Conservation (phyloP, 1,139 yeast species). For the Saccharomyces hybrid region DNA sequence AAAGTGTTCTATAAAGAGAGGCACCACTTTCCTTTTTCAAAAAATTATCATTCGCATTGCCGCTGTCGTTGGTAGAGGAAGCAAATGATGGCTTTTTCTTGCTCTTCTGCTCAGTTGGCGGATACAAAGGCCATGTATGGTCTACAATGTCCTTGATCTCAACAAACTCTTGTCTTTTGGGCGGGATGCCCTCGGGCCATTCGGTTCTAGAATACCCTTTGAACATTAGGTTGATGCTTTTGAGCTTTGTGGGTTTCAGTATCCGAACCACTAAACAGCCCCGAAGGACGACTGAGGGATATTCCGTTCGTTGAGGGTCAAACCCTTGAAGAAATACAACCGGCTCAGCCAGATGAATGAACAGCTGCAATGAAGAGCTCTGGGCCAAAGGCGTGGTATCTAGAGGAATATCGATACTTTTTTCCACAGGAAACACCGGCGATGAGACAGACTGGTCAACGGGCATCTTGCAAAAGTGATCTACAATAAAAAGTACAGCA, state of each 20-base stretch:
- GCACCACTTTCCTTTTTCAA: constrained; percentile 25
- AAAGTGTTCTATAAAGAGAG: constrained; percentile 21
- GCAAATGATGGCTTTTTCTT: background rate
- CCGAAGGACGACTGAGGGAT: constrained; percentile 76
- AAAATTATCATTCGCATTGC: constrained; percentile 7
- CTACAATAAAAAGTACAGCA: background rate
- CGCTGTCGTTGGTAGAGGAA: too few relatives aligned
- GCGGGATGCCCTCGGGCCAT: constrained; percentile 99
- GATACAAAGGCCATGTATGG: constrained; percentile 91
- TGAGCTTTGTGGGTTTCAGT: constrained; percentile 67
- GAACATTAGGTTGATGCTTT: constrained; percentile 56
- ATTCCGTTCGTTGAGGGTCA: constrained; percentile 53
- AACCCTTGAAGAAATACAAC: constrained; percentile 78
- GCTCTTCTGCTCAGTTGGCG: constrained; percentile 17
- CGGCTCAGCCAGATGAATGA: constrained; percentile 58
- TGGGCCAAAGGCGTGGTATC: constrained; percentile 32
- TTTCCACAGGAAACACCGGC: constrained; percentile 34
- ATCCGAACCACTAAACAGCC: constrained; percentile 73
- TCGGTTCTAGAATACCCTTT: constrained; percentile 76
- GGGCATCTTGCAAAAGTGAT: constrained; percentile 9
- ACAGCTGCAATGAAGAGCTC: constrained; percentile 32
- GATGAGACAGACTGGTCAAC: constrained; percentile 18
- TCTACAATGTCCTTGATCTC: constrained; percentile 62
- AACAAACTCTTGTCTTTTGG: constrained; percentile 56
- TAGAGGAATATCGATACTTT: constrained; percentile 29